Conservation (phyloP, 2,329 filamentous ascomycete species). For the Neopestalotiopsis rosae region DNA sequence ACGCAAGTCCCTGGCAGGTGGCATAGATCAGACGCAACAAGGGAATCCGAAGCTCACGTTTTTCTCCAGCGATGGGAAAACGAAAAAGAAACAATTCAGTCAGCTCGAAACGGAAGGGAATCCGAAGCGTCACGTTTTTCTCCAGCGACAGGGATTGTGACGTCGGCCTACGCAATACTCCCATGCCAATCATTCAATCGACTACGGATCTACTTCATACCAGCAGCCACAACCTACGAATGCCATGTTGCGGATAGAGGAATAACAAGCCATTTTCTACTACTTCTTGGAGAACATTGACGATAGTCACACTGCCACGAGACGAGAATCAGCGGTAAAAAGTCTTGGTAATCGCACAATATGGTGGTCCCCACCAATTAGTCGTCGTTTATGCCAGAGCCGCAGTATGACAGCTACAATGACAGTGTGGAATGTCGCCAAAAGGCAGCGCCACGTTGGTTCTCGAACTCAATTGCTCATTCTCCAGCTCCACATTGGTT, state of each 20-base stretch:
- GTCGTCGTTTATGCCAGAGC: background rate
- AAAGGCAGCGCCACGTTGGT: background rate
- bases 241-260: background rate
- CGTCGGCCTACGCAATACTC: constrained; percentile 7
- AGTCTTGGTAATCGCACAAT: no score
- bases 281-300: background rate
- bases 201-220: background rate
- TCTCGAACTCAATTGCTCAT: background rate
- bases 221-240: background rate
- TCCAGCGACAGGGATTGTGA: constrained; percentile 16
- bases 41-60: no score
- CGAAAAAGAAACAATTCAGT: background rate
- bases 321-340: no score
- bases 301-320: no score
- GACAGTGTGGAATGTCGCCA: background rate
- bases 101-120: constrained; percentile 7
- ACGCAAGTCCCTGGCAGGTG: constrained; percentile 14
- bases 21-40: no score
- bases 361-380: background rate
- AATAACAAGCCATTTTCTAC: background rate
- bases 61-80: no score
- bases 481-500: background rate
- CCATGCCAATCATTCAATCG: background rate
- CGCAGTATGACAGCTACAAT: background rate
- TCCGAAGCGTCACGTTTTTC: constrained; percentile 11